Percentiles rank a stretch among this genome's conserved stretches.
These are phyloP conservation scores for Syzygium jambos DNA, from an alignment of 345 rosid species.

Conservation along the genomic window DNA sequence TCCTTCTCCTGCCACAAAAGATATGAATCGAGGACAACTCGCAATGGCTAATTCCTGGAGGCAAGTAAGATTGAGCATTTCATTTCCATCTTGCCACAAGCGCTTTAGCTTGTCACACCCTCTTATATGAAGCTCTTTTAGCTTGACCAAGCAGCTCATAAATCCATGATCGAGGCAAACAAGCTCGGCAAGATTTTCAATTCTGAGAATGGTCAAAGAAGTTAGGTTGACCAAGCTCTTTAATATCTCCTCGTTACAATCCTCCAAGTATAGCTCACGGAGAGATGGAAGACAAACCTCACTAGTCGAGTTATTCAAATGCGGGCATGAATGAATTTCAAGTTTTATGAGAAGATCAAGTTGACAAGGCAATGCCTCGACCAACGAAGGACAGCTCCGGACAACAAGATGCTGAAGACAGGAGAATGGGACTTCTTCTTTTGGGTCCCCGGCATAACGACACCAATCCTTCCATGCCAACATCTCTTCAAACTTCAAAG, in stretches of 20 bases:
- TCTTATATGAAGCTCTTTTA: background rate
- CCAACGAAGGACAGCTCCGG: fast-evolving
- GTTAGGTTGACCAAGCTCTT: fast-evolving
- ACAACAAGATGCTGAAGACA: background rate
- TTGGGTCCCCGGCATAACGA: background rate
- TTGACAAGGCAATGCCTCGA: background rate
- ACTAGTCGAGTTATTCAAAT: background rate
- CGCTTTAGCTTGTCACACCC: fast-evolving
- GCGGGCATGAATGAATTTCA: background rate
- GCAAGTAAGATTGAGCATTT: background rate
- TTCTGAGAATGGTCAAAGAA: background rate
- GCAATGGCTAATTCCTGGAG: fast-evolving
- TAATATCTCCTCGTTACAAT: background rate
- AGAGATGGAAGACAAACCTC: background rate
- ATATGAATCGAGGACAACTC: fast-evolving
- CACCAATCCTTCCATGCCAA: background rate
- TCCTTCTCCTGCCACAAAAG: fast-evolving
- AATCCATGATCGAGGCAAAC: fast-evolving
- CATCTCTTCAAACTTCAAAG: background rate
- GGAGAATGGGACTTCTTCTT: background rate
- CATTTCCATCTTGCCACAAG: background rate
- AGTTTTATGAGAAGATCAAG: background rate
- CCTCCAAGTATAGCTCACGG: background rate
- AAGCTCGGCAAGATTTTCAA: fast-evolving
- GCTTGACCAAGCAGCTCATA: background rate